Base-by-base conservation (phyloP, 2,329 filamentous ascomycete genomes). In the Arthrobotrys sphaeroides region DNA sequence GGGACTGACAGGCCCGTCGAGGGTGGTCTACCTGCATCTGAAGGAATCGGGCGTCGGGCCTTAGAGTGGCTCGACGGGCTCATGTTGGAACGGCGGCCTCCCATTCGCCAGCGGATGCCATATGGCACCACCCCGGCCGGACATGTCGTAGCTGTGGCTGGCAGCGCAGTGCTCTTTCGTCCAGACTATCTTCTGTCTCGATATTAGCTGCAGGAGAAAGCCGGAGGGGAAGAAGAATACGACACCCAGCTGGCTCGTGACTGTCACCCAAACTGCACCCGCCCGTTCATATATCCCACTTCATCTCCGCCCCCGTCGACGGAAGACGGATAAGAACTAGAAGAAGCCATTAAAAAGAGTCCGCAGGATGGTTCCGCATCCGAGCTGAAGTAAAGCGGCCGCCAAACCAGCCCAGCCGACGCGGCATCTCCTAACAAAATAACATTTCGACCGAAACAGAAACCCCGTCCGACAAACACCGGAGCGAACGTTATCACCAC, bases 51-150 rank as follows among this genome's bases (percentile, higher is more conserved):
- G 22, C 36, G 33, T 42, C 55, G 55, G 55, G 33, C 36, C 55
- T 60, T 31, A 60, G 36, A 18, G 45, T 31, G 38, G 26, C 60
- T 60, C 31, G 57, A 36, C 7, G 31, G n/a, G 47, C 59, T 72
- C 67, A 72, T 72, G 67, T 65, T 72, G 59, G 57, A 64, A 72
- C 40, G 13, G 16, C 10, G 47, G 38, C 13, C n/a, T 64, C 47
- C 24, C 38, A 72, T 72, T 72, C 59, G 67, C 40, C 57, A 33
- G 22, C 12, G n/a, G n/a, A n/a, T n/a, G n/a, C n/a, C n/a, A n/a
- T 43, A 36, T 7, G 10, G 28, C 22, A 31, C 28, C 51, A 57
- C 40, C 59, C 67, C 31, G 16, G 45, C 47, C 33, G 7, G 42
- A 10, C 5, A 60, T 69, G 53, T 38, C 65, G 51, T 69, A n/a